Conservation (phyloP, 2,329 filamentous ascomycete genomes). For the Paecilomyces sp. region DNA sequence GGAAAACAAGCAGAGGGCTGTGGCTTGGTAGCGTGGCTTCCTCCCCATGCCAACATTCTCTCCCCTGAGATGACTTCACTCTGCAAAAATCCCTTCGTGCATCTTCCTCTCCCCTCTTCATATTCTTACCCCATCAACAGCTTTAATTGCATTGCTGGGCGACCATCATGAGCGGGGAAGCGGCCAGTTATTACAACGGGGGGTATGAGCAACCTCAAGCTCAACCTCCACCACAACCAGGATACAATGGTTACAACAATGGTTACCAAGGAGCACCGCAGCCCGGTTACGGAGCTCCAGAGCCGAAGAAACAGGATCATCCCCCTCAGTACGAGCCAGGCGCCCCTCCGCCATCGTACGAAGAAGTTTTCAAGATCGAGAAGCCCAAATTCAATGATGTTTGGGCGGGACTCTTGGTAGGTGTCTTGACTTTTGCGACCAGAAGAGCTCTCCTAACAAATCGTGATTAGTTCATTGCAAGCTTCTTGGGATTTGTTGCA, state of each 20-base stretch:
- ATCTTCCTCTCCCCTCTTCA: not conserved
- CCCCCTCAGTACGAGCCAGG: constrained; percentile 35
- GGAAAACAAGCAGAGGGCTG: not conserved
- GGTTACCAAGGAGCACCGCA: not conserved
- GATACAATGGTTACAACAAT: not conserved
- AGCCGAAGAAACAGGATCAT: constrained; percentile 10
- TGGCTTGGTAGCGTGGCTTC: not conserved
- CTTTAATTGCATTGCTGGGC: not conserved
- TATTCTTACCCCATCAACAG: not conserved
- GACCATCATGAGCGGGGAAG: not conserved
- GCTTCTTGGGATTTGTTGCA: constrained; percentile 65
- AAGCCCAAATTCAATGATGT: constrained; percentile 84
- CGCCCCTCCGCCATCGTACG: constrained; percentile 29
- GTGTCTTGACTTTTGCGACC: constrained; percentile 11
- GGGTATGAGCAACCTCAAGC: not conserved
- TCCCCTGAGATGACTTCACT: not conserved
- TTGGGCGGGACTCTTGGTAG: constrained; percentile 76
- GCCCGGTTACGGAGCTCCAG: not conserved
- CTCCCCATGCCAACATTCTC: not conserved
- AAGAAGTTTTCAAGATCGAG: constrained; percentile 70
- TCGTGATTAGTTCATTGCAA: constrained; percentile 54
- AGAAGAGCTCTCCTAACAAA: constrained; percentile 2
- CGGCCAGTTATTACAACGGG: not conserved
- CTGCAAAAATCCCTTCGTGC: not conserved
- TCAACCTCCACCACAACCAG: not conserved